phyloP scores from a whole-genome alignment of 2,329 filamentous ascomycete genomes.

The Orbilia javanica region DNA sequence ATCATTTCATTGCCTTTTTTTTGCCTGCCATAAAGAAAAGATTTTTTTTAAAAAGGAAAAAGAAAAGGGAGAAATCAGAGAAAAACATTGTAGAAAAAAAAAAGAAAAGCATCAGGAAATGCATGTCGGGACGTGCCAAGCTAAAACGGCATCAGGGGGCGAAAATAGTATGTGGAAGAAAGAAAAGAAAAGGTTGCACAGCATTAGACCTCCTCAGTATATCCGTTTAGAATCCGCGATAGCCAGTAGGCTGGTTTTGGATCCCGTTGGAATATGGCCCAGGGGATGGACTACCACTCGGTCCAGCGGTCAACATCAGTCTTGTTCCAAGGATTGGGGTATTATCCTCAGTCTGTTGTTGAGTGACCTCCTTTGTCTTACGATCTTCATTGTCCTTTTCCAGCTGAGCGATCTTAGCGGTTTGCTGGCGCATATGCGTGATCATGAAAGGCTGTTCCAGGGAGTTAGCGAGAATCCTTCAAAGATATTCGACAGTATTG shows the following conservation, averaged over 20 bases:
- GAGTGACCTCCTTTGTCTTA: conserved; percentile 78
- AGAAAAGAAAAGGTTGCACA: conserved; percentile 36
- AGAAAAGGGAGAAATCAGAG: background rate
- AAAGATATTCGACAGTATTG: background rate
- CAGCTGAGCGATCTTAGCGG: conserved; percentile 82
- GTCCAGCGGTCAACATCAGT: conserved; percentile 95
- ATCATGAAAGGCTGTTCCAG: conserved; percentile 85
- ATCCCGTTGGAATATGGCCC: conserved; percentile 87
- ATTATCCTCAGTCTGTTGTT: conserved; percentile 89
- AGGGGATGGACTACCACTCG: conserved; percentile 72
- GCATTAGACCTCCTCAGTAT: conserved; percentile 46
- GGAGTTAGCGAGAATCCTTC: conserved; percentile 34
- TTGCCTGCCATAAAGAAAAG: conserved; percentile 31
- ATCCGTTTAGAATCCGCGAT: conserved; percentile 69
- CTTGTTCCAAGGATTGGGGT: conserved; percentile 91
- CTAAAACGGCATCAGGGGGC: conserved; percentile 21
- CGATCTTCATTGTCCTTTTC: conserved; percentile 97
- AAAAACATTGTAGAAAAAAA: conserved; percentile 7
- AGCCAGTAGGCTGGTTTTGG: conserved; percentile 87
- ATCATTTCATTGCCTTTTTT: conserved; percentile 50
- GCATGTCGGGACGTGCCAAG: conserved; percentile 32
- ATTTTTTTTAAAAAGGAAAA: background rate
- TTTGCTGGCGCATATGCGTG: conserved; percentile 94
- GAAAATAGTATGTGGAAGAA: conserved; percentile 19
- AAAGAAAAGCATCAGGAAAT: conserved; percentile 24